Base-by-base conservation (phyloP, 257 asterid genomes). In the Gynochthodes officinalis region DNA sequence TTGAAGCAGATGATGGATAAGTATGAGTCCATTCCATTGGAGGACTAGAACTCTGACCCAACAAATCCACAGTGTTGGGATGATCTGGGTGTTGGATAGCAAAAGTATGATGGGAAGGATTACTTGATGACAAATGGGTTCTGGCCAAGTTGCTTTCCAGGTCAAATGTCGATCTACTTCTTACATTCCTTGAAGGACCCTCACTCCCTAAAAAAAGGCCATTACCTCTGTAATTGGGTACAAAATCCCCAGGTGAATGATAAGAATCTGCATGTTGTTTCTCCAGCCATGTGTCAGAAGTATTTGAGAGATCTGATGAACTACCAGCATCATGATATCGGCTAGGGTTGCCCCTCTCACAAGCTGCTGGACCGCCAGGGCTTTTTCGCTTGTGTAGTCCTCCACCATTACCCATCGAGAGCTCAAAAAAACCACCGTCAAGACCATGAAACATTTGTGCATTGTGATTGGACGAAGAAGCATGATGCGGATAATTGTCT, bases 341-440 rank as follows among this genome's bases (percentile, higher is more conserved):
- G 85, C 89, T 84, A 16, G 88, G 78, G 73, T 89, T 84, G 59
- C 89, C 94, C 74, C 89, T 76, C 72, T 85, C 93, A 72, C 84
- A 77, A 72, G 78, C 72, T 58, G 86, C 84, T 72, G 90, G 89
- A 65, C 75, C 59, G 67, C 88, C 75, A 44, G 87, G 91, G 84
- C 88, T 81, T 84, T 90, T 92, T 19, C 97, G 84, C 82, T 90
- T 90, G 85, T 82, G 80, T 25, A 82, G 84, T 60, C 96, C 93
- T 81, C 92, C 83, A 64, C 82, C 67, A 69, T 71, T 86, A 79
- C 81, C 84, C 77, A 79, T 69, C 43, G 83, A 60, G 73, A 74
- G 86, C 76, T 92, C 84, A 37, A 76, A 79, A 73, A 78, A 80
- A 53, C 88, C 84, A 78, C 79, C 77, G 67, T 88, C 89, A 68